These are phyloP conservation scores for Penicillium chermesinum DNA, from an alignment of 495 filamentous ascomycete genomes.

Conservation along the genomic window DNA sequence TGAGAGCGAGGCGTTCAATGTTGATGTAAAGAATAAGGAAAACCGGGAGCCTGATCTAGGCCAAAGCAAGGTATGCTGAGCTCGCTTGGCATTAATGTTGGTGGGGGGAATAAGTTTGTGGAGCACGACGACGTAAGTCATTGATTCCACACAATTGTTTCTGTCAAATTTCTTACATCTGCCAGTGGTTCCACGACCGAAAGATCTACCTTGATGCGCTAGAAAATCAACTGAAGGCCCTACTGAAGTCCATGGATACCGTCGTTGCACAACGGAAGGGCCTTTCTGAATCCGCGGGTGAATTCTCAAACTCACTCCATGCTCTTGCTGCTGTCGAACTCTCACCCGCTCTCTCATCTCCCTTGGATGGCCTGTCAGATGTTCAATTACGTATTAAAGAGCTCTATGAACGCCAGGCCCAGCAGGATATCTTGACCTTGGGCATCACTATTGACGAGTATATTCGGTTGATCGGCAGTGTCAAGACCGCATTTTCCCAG, in stretches of 20 bases:
- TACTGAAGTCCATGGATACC: slow-evolving; percentile 87
- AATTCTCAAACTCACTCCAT: slow-evolving; percentile 89
- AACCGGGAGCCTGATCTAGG: slow-evolving; percentile 77
- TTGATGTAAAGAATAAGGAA: slow-evolving; percentile 97
- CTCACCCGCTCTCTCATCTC: slow-evolving; percentile 78
- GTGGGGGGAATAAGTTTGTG: slow-evolving; percentile 78
- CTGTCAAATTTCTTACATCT: slow-evolving; percentile 6
- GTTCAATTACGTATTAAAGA: slow-evolving; percentile 90
- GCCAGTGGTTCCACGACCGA: slow-evolving; percentile 95
- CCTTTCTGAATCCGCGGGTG: slow-evolving; percentile 84
- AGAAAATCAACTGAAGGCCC: slow-evolving; percentile 88
- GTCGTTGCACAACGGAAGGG: slow-evolving; percentile 89
- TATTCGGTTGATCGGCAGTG: slow-evolving; percentile 86
- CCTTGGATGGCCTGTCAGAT: slow-evolving; percentile 84
- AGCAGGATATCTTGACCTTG: slow-evolving; percentile 92
- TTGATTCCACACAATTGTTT: not conserved
- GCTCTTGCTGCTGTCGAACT: slow-evolving; percentile 84
- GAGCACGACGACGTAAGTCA: slow-evolving; percentile 90
- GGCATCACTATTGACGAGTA: slow-evolving; percentile 98
- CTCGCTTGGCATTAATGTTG: slow-evolving; percentile 71
- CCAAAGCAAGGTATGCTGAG: slow-evolving; percentile 90
- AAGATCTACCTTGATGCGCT: slow-evolving; percentile 89
- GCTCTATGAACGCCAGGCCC: slow-evolving; percentile 92
- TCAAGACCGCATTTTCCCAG: slow-evolving; percentile 87
- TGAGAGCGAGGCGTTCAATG: slow-evolving; percentile 90